Percentiles rank a stretch among this genome's conserved stretches.
phyloP scores from a whole-genome alignment of 2,329 filamentous ascomycete species.

The Penicillium digitatum region DNA sequence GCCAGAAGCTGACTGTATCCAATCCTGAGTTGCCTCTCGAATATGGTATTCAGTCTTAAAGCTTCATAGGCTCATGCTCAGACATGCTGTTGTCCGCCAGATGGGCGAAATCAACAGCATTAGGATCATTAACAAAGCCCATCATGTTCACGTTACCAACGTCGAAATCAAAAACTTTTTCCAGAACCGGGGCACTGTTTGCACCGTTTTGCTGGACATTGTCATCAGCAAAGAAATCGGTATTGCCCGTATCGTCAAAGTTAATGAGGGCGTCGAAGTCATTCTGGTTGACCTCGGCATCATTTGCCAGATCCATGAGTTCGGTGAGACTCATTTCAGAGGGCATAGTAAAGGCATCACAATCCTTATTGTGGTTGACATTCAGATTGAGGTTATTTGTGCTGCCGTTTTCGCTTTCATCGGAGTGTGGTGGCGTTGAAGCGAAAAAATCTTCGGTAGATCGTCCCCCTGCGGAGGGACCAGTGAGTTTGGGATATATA shows the following conservation, averaged over 20 bases:
- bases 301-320: slow-evolving; percentile 44
- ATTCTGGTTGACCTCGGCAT: slow-evolving; percentile 44
- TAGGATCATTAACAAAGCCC: slow-evolving; percentile 20
- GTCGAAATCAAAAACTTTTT: slow-evolving; percentile 22
- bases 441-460: slow-evolving; percentile 33
- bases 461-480: slow-evolving; percentile 18
- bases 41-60: background rate
- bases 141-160: slow-evolving; percentile 20
- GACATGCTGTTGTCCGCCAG: slow-evolving; percentile 6
- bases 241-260: slow-evolving; percentile 39
- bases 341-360: slow-evolving; percentile 31
- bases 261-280: slow-evolving; percentile 48
- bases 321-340: slow-evolving; percentile 39
- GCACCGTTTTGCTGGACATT: slow-evolving; percentile 9
- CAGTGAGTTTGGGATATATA: slow-evolving; percentile 31
- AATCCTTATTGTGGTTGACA: slow-evolving; percentile 14
- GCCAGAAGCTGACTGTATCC: background rate
- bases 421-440: slow-evolving; percentile 42
- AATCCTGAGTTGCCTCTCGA: background rate
- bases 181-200: background rate
- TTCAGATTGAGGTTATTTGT: slow-evolving; percentile 37
- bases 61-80: background rate
- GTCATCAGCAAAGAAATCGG: slow-evolving; percentile 36
- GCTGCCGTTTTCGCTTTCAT: slow-evolving; percentile 43
- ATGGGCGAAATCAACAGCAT: slow-evolving; percentile 19